A percentile compares a stretch with the other conserved stretches of the same genome.
Conservation (phyloP, 306 rosid genomes). For the Geum urbanum region DNA sequence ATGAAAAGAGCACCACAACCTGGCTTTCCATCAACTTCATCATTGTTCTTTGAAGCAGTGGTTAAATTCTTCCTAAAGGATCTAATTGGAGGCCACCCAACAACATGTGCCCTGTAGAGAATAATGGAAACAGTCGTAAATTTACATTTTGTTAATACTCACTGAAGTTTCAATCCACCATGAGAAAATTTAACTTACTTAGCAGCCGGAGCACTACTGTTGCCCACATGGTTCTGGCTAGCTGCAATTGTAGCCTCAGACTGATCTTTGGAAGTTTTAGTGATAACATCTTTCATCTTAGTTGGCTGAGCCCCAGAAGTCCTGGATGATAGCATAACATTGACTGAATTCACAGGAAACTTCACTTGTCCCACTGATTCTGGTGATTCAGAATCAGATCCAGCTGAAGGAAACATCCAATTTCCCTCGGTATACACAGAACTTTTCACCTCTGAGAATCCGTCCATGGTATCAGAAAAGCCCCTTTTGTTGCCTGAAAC, state of each 20-base stretch:
- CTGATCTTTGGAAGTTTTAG: constrained; percentile 58
- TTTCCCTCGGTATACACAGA: constrained; percentile 31
- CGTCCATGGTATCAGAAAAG: constrained; percentile 74
- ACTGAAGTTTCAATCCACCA: not conserved
- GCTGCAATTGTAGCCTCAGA: constrained; percentile 52
- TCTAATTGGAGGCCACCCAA: constrained; percentile 98
- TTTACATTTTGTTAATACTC: too few relatives aligned
- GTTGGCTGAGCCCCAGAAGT: constrained; percentile 55
- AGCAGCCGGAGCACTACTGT: constrained; percentile 66
- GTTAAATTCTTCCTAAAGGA: constrained; percentile 85
- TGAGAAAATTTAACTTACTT: constrained; percentile 53
- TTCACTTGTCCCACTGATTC: constrained; percentile 53
- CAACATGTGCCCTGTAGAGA: constrained; percentile 81
- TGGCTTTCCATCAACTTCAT: constrained; percentile 89
- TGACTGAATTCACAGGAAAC: constrained; percentile 52
- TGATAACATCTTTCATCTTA: constrained; percentile 46
- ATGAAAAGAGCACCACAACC: constrained; percentile 73
- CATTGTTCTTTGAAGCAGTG: constrained; percentile 68
- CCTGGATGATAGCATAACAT: constrained; percentile 56
- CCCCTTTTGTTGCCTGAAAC: constrained; percentile 88
- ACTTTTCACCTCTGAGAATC: constrained; percentile 57
- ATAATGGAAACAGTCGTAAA: not conserved
- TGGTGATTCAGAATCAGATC: constrained; percentile 36
- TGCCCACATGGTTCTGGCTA: constrained; percentile 40
- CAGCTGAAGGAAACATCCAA: constrained; percentile 32